Evolutionary conservation across 2,329 filamentous ascomycete species (phyloP).

Genomic region (Fusarium circinatum): DNA sequence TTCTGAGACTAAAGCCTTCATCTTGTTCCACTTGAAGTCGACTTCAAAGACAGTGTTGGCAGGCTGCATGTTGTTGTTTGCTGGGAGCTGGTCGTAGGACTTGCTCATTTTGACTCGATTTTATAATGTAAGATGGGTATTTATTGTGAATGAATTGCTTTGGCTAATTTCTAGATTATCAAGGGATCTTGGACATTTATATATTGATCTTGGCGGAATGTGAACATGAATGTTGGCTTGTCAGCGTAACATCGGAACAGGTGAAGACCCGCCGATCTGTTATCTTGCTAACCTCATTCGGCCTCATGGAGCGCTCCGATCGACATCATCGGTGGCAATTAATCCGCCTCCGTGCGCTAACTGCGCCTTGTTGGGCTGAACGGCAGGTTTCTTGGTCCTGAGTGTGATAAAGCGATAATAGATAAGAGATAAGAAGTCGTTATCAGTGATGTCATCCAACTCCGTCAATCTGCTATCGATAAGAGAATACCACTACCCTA

Average conservation of each 20-base stretch:
- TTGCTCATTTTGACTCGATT: not conserved
- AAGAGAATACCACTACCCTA: not conserved
- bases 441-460: not conserved
- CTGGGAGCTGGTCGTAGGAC: not conserved
- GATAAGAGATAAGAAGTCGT: not conserved
- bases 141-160: not conserved
- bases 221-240: not conserved
- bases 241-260: not conserved
- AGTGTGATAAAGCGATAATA: not conserved
- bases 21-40: slow-evolving; percentile 35
- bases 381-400: not conserved
- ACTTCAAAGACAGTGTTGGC: slow-evolving; percentile 9
- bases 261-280: not conserved
- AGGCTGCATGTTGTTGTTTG: not conserved
- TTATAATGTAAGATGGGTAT: not conserved
- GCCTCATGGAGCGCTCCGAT: not conserved
- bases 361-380: slow-evolving; percentile 8
- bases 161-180: not conserved
- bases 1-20: slow-evolving; percentile 21
- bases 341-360: not conserved
- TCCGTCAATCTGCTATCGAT: not conserved
- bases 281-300: not conserved
- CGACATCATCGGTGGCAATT: not conserved
- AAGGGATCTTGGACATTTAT: not conserved
- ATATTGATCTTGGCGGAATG: not conserved